Evolutionary conservation across 768 basidiomycete species (phyloP), one percentile per base, ranked within the genome.

Genomic region (Punctularia strigosozonata): DNA sequence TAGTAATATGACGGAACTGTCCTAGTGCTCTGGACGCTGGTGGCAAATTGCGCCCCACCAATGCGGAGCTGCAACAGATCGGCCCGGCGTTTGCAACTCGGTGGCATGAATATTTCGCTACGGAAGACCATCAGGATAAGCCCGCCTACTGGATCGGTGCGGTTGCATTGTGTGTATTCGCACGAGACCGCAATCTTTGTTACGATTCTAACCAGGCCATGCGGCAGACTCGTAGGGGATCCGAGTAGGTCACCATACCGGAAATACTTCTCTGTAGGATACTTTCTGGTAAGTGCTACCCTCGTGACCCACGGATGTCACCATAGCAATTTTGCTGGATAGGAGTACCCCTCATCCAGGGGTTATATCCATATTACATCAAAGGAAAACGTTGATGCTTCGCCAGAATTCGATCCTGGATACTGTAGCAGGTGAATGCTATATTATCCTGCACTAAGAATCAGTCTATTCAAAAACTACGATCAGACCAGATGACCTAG

Each of bases 101-200:
- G 30, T 78, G 76, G 77, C 53, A 64, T 5, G 50, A 55, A 10
- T 72, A 68, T 50, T 79, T 71, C 30, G n/a, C n/a, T n/a, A n/a
- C n/a, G n/a, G 33, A 34, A 34, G 20, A 34, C 7, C 62, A 60
- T 2, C 68, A 69, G 0, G 79, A 80, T 48, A 79, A 78, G 47
- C 65, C 75, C 7, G 67, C 73, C 4, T 47, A 69, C 42, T 58
- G 65, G 31, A 48, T 75, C 10, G 65, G 63, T 0, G 43, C 61
- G 0, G 43, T 66, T 17, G 54, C 67, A 3, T n/a, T n/a, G n/a
- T n/a, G n/a, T n/a, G n/a, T n/a, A n/a, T n/a, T n/a, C n/a, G n/a
- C n/a, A n/a, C n/a, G n/a, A n/a, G n/a, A n/a, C n/a, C n/a, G n/a
- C n/a, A n/a, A n/a, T n/a, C n/a, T n/a, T n/a, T n/a, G n/a, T n/a